Evolutionary conservation across 345 rosid species (phyloP), one percentile per base, ranked within the genome.

Genomic region (Mangifera indica): DNA sequence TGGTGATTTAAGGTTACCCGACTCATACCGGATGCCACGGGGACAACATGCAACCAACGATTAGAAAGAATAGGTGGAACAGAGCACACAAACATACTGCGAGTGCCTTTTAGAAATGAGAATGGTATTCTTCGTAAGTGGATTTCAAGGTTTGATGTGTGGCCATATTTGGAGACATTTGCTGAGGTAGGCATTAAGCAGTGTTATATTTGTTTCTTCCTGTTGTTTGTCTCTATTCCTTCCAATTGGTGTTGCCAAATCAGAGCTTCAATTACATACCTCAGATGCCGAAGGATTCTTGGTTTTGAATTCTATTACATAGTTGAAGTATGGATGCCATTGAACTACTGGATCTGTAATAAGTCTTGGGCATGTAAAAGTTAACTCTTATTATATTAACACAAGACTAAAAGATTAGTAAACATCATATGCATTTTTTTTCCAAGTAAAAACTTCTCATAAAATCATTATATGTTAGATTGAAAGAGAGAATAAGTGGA

Each of bases 111-210:
- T 76, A 79, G 89, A 74, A 72, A 82, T 37, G 84, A 85, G 52
- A 83, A 79, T 44, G 84, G 89, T 18, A 71, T 83, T 67, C 87
- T 83, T 42, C 85, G 82, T 21, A 85, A 81, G 70, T 83, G 89
- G 89, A 81, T 83, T 69, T 85, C 88, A 55, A 83, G 85, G 79
- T 85, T 85, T 79, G 85, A 85, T 69, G 83, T 84, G 49, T 82
- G 86, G 83, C 86, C 86, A 48, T 82, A 83, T 67, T 79, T 83
- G 53, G 87, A 85, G 80, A 83, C 81, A 66, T 85, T 85, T 63
- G 89, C 85, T 26, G 80, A 83, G 81, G 89, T 81, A 77, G 78
- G 77, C 49, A 57, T 18, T 62, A 48, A 11, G 3, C n/a, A 51
- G 18, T 34, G 63, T 29, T 20, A 14, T 25, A 3, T 49, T 37